Percentiles rank a stretch among this genome's conserved stretches.
These are phyloP conservation scores for Ballota nigra DNA, from an alignment of 257 asterid species.

Conservation along the genomic window DNA sequence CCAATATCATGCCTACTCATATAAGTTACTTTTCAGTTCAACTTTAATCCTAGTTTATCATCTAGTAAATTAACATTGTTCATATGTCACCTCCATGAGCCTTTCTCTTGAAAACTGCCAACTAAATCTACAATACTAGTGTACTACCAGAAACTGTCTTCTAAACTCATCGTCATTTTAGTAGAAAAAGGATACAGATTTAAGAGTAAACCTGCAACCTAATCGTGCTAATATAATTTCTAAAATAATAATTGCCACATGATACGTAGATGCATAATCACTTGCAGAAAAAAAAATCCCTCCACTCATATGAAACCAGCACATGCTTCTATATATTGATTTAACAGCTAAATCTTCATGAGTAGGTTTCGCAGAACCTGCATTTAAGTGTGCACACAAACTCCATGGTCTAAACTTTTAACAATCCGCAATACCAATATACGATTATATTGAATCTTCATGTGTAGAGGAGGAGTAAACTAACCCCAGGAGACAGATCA, in stretches of 20 bases:
- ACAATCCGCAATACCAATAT: neutral
- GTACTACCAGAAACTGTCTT: neutral
- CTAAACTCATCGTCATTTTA: neutral
- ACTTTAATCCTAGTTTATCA: neutral
- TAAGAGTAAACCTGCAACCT: neutral
- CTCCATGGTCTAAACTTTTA: neutral
- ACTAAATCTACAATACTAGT: conserved; percentile 10
- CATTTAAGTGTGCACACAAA: neutral
- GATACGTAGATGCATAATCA: neutral
- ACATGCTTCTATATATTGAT: neutral
- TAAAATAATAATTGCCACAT: neutral
- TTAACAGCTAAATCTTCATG: neutral
- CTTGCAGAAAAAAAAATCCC: neutral
- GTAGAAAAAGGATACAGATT: neutral
- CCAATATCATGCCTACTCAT: conserved; percentile 3
- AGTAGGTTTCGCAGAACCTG: neutral
- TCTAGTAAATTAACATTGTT: neutral
- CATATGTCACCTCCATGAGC: neutral
- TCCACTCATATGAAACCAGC: neutral
- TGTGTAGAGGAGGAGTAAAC: conserved; percentile 28
- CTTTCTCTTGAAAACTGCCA: neutral
- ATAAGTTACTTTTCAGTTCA: neutral
- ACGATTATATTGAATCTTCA: neutral
- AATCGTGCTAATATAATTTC: neutral
- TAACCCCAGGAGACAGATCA: conserved; percentile 92